Evolutionary conservation across 1,139 yeast species (phyloP).

Genomic region (Lodderomyces parapsilosis): DNA sequence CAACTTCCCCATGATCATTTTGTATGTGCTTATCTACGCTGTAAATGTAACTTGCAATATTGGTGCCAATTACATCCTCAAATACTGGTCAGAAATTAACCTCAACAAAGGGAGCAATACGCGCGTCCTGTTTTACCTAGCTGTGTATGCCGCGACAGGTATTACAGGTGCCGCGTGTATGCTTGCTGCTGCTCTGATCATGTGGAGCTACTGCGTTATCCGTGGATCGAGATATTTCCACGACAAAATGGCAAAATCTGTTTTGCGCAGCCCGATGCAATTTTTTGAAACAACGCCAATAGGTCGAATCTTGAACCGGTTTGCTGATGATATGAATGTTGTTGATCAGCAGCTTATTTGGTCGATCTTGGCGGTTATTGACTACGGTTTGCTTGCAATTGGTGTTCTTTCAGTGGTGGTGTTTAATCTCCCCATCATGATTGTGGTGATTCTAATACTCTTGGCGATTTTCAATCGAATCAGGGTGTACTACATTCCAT

Average conservation of each 20-base stretch:
- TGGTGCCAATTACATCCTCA: constrained; percentile 28
- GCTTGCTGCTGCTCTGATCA: constrained; percentile 24
- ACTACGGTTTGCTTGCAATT: constrained; percentile 21
- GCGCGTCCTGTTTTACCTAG: constrained; percentile 21
- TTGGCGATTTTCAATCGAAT: constrained; percentile 28
- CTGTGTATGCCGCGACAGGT: constrained; percentile 25
- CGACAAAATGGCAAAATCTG: constrained; percentile 33
- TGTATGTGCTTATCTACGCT: constrained; percentile 24
- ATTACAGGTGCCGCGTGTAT: constrained; percentile 24
- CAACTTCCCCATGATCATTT: constrained; percentile 22
- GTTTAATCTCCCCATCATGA: constrained; percentile 34
- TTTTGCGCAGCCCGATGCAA: constrained; percentile 40
- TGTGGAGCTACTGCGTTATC: constrained; percentile 30
- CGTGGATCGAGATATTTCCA: constrained; percentile 32
- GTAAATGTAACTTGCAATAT: constrained; percentile 21
- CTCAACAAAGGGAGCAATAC: constrained; percentile 19
- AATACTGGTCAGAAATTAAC: constrained; percentile 37
- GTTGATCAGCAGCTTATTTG: constrained; percentile 33
- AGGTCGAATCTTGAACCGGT: constrained; percentile 38
- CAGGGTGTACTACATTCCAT: constrained; percentile 30
- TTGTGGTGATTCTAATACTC: constrained; percentile 22
- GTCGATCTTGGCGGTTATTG: constrained; percentile 24
- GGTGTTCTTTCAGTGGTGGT: constrained; percentile 30
- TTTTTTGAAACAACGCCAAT: constrained; percentile 43
- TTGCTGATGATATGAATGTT: constrained; percentile 33